A percentile compares a stretch with the other conserved stretches of the same genome.
phyloP scores from a whole-genome alignment of 2,329 filamentous ascomycete species.

The Aspergillus pseudoterreus region DNA sequence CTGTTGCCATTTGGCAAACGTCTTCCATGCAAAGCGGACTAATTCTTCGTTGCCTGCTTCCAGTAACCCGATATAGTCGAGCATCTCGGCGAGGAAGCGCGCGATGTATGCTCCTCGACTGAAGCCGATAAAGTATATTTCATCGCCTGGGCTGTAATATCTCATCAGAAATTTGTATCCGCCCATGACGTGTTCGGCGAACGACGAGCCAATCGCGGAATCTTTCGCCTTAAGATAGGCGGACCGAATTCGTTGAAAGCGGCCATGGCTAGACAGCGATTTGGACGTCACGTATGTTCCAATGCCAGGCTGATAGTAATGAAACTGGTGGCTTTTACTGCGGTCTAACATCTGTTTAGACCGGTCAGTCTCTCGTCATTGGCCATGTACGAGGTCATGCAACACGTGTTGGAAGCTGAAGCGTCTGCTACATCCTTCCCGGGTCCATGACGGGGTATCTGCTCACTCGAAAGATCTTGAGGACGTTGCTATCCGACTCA shows the following conservation, averaged over 20 bases:
- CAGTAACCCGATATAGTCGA: conserved; percentile 75
- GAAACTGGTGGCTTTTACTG: conserved; percentile 36
- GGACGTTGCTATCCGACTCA: conserved; percentile 45
- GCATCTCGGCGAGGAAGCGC: conserved; percentile 75
- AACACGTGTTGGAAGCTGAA: no score
- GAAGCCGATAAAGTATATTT: conserved; percentile 72
- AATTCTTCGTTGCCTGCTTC: conserved; percentile 82
- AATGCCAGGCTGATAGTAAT: conserved; percentile 44
- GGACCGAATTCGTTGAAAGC: conserved; percentile 52
- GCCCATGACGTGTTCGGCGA: conserved; percentile 78
- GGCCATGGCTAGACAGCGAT: conserved; percentile 27
- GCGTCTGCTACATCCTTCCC: no score
- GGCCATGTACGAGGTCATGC: background rate
- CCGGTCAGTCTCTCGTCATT: background rate
- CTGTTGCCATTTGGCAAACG: conserved; percentile 42
- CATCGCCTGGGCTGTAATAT: conserved; percentile 59
- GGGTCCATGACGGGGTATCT: background rate
- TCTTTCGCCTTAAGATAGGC: conserved; percentile 49
- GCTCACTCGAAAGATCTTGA: conserved; percentile 44
- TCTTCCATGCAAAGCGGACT: conserved; percentile 75
- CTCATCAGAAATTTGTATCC: conserved; percentile 78
- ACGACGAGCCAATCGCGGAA: conserved; percentile 73
- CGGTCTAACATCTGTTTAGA: conserved; percentile 38
- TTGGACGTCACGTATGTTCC: conserved; percentile 42
- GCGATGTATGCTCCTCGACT: conserved; percentile 70